Conservation (phyloP, 2,329 filamentous ascomycete genomes). For the Sporothrix variecibatus region DNA sequence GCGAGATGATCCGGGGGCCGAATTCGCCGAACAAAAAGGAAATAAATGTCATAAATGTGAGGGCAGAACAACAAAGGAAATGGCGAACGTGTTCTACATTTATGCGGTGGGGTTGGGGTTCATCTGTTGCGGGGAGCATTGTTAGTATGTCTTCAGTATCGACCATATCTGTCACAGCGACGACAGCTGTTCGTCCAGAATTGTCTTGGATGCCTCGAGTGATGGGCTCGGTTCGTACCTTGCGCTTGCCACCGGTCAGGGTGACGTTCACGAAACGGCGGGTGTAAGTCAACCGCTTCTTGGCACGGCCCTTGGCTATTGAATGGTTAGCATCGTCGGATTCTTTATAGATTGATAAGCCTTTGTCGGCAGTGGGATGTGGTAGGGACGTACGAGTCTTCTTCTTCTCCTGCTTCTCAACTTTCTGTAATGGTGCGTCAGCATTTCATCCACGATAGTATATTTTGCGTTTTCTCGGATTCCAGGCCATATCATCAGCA, state of each 20-base stretch:
- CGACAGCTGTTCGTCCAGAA: not conserved
- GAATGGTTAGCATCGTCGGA: conserved; percentile 13
- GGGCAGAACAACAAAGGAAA: conserved; percentile 17
- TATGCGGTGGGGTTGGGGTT: conserved; percentile 34
- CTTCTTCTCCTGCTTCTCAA: conserved; percentile 88
- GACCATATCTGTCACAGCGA: not conserved
- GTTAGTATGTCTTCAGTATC: not conserved
- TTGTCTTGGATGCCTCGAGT: not conserved
- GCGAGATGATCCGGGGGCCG: not conserved
- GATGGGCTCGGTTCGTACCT: conserved; percentile 60
- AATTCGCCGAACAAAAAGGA: conserved; percentile 2
- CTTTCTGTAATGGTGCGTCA: conserved; percentile 29
- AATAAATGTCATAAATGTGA: not conserved
- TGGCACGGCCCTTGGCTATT: conserved; percentile 83
- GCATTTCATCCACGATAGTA: not conserved
- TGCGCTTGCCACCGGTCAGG: conserved; percentile 90
- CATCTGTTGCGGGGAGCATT: conserved; percentile 26
- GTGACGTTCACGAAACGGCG: conserved; percentile 98
- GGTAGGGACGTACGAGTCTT: conserved; percentile 61
- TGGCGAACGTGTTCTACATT: not conserved
- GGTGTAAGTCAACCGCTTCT: conserved; percentile 96
- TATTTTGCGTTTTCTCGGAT: not conserved
- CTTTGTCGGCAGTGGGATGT: no score
- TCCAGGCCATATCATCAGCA: not conserved
- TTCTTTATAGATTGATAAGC: not conserved